phyloP scores from a whole-genome alignment of 2,329 filamentous ascomycete species.

The Cryphonectria nitschkei region DNA sequence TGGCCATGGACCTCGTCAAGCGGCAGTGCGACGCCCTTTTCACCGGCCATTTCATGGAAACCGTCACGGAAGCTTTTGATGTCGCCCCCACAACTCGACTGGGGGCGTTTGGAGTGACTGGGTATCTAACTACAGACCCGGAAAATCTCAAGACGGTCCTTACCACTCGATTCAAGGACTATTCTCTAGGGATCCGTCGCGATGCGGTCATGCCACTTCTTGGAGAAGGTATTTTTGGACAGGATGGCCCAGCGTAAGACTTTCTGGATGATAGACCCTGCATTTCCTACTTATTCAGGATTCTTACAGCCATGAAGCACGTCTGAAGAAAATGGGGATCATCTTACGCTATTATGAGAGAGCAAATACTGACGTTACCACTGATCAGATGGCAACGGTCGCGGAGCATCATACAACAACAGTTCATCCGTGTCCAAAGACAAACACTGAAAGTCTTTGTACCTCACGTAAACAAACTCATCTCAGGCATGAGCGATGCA shows the following conservation, averaged over 20 bases:
- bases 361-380: not conserved
- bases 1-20: conserved; percentile 32
- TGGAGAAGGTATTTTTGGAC: conserved; percentile 41
- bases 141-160: conserved; percentile 38
- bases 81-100: conserved; percentile 27
- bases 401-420: conserved; percentile 35
- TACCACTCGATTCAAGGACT: conserved; percentile 36
- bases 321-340: not conserved
- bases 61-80: conserved; percentile 26
- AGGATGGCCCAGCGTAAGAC: conserved; percentile 35
- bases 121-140: conserved; percentile 33
- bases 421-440: conserved; percentile 34
- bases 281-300: not conserved
- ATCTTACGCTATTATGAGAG: not conserved
- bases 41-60: conserved; percentile 26
- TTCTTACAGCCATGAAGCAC: not conserved
- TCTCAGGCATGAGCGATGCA: conserved; percentile 8
- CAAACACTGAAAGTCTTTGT: conserved; percentile 2
- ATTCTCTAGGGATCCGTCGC: conserved; percentile 34
- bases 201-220: conserved; percentile 35
- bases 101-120: conserved; percentile 26
- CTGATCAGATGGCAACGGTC: conserved; percentile 37
- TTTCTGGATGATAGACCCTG: not conserved
- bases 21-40: conserved; percentile 28
- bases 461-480: conserved; percentile 15